Evolutionary conservation across 2,329 filamentous ascomycete species (phyloP).

Genomic region (Xylariales sp.): DNA sequence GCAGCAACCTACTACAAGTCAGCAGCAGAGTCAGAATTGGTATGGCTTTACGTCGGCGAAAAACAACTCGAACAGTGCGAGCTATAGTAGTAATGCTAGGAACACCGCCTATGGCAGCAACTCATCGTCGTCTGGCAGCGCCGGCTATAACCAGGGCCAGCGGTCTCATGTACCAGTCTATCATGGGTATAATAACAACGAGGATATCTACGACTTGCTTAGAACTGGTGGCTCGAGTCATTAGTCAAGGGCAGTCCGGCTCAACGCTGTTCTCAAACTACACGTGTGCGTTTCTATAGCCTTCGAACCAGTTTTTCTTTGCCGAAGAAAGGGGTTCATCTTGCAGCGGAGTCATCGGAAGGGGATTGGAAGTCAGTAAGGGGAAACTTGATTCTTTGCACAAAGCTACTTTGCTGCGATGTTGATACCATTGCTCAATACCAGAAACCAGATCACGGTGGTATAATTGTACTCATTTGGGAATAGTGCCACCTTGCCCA

Average conservation of each 20-base stretch:
- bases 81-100: conserved; percentile 17
- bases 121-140: conserved; percentile 7
- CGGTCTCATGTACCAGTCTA: conserved; percentile 18
- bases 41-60: conserved; percentile 26
- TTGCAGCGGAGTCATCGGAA: no score
- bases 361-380: no score
- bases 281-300: not conserved
- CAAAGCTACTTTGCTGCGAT: not conserved
- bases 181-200: conserved; percentile 17
- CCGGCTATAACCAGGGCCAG: conserved; percentile 15
- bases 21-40: conserved; percentile 29
- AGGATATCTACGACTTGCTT: conserved; percentile 25
- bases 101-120: conserved; percentile 15
- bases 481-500: no score
- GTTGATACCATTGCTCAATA: not conserved
- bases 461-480: not conserved
- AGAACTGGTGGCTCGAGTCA: conserved; percentile 17
- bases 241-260: conserved; percentile 7
- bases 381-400: no score
- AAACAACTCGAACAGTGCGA: conserved; percentile 16
- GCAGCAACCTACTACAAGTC: conserved; percentile 22
- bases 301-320: no score
- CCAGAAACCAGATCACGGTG: not conserved
- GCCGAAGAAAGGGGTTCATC: no score
- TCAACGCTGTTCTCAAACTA: not conserved